A percentile compares a stretch with the other conserved stretches of the same genome.
Evolutionary conservation across 768 basidiomycete genomes (phyloP).

Genomic region (Tylopilus vinaceipallidus): DNA sequence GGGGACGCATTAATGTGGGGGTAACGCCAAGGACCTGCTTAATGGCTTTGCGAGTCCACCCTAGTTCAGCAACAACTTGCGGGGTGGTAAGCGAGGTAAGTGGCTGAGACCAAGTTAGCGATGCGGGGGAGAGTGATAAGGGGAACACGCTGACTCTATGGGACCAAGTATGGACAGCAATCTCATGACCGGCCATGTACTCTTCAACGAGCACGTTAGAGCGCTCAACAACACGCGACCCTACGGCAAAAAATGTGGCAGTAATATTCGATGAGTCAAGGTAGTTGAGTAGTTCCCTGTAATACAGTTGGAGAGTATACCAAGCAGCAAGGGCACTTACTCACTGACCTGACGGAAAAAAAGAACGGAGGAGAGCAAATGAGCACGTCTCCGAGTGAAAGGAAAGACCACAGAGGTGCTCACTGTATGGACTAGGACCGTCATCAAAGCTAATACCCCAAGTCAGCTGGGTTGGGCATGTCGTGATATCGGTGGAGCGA

Average conservation of each 20-base stretch:
- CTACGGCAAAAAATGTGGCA: conserved; percentile 91
- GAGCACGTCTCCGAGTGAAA: background rate
- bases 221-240: conserved; percentile 78
- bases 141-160: conserved; percentile 50
- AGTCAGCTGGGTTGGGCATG: conserved; percentile 64
- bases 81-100: conserved; percentile 72
- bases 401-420: conserved; percentile 28
- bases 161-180: conserved; percentile 90
- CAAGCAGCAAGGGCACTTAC: conserved; percentile 10
- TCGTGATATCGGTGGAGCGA: conserved; percentile 55
- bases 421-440: conserved; percentile 81
- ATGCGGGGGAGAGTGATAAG: conserved; percentile 1
- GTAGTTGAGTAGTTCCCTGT: conserved; percentile 68
- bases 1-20: conserved; percentile 76
- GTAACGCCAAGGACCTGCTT: conserved; percentile 71
- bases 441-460: conserved; percentile 91
- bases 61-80: conserved; percentile 90
- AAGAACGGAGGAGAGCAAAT: conserved; percentile 1
- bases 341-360: conserved; percentile 47
- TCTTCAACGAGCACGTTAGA: conserved; percentile 75
- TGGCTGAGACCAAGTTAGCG: conserved; percentile 37
- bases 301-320: conserved; percentile 1
- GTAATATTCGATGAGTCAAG: conserved; percentile 58
- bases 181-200: conserved; percentile 78
- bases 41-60: conserved; percentile 89